Percentiles rank a stretch among this genome's conserved stretches.
These are phyloP conservation scores for Candida mesenterica DNA, from an alignment of 1,139 yeast species.

Conservation along the genomic window DNA sequence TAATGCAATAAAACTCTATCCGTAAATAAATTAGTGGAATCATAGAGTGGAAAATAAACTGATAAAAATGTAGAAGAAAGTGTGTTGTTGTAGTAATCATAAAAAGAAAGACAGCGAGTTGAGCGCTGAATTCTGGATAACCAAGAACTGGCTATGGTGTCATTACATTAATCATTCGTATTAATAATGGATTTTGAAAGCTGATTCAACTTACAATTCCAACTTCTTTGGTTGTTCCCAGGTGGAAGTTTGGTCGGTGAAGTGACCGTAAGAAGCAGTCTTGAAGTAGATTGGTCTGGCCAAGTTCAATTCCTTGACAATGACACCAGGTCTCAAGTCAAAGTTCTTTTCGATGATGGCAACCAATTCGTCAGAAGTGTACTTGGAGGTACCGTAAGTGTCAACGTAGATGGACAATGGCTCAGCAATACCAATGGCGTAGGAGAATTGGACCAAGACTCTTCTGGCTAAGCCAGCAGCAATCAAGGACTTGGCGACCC, in stretches of 20 bases:
- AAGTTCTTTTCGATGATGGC: slow-evolving; percentile 89
- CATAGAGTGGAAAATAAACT: slow-evolving; percentile 15
- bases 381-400: slow-evolving; percentile 94
- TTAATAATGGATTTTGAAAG: slow-evolving; percentile 10
- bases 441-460: slow-evolving; percentile 96
- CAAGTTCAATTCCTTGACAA: slow-evolving; percentile 92
- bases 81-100: slow-evolving; percentile 11
- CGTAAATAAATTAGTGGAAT: slow-evolving; percentile 14
- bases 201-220: slow-evolving; percentile 49
- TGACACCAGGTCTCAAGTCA: slow-evolving; percentile 99
- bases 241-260: slow-evolving; percentile 97
- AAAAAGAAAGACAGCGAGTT: slow-evolving; percentile 44
- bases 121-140: slow-evolving; percentile 40
- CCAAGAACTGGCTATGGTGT: slow-evolving; percentile 26
- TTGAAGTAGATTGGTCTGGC: slow-evolving; percentile 99
- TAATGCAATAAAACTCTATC: slow-evolving; percentile 48
- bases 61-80: slow-evolving; percentile 17
- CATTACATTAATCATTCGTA: slow-evolving; percentile 47
- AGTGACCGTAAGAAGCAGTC: slow-evolving; percentile 99
- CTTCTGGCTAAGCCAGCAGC: slow-evolving; percentile 94
- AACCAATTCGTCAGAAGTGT: slow-evolving; percentile 85
- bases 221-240: slow-evolving; percentile 98
- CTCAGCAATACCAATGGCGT: slow-evolving; percentile 99
- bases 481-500: slow-evolving; percentile 99
- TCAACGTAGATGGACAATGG: slow-evolving; percentile 97